Conservation (phyloP, 768 basidiomycete species). For the Boletus pseudopeckii region DNA sequence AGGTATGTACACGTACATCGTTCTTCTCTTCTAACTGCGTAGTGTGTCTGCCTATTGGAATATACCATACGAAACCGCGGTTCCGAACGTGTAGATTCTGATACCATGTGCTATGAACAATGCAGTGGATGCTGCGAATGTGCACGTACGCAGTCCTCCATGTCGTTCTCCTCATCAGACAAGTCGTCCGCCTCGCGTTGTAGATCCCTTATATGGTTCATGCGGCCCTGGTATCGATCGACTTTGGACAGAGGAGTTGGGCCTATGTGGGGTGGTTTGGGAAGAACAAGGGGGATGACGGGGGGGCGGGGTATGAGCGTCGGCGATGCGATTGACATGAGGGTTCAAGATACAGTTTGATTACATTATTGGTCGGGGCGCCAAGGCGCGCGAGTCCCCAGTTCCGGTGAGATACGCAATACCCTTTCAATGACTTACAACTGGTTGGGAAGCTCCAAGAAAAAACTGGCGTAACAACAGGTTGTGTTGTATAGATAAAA, state of each 20-base stretch:
- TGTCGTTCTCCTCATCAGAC: conserved; percentile 78
- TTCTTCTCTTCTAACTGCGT: conserved; percentile 84
- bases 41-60: conserved; percentile 70
- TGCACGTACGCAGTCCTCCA: conserved; percentile 66
- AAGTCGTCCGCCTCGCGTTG: conserved; percentile 78
- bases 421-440: not conserved
- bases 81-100: conserved; percentile 61
- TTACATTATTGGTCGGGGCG: not conserved
- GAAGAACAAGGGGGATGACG: conserved; percentile 62
- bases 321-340: conserved; percentile 59
- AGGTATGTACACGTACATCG: conserved; percentile 49
- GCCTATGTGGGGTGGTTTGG: conserved; percentile 61
- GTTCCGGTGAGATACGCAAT: not conserved
- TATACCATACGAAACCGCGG: conserved; percentile 62
- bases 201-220: conserved; percentile 65
- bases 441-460: not conserved
- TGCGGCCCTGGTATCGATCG: conserved; percentile 49
- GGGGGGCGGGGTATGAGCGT: conserved; percentile 67
- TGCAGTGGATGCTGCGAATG: not conserved
- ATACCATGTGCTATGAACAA: not conserved
- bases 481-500: not conserved
- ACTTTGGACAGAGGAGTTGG: conserved; percentile 53
- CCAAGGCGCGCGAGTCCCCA: not conserved
- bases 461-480: not conserved
- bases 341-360: not conserved